phyloP scores from a whole-genome alignment of 2,329 filamentous ascomycete species.

The Anisogramma anomala region DNA sequence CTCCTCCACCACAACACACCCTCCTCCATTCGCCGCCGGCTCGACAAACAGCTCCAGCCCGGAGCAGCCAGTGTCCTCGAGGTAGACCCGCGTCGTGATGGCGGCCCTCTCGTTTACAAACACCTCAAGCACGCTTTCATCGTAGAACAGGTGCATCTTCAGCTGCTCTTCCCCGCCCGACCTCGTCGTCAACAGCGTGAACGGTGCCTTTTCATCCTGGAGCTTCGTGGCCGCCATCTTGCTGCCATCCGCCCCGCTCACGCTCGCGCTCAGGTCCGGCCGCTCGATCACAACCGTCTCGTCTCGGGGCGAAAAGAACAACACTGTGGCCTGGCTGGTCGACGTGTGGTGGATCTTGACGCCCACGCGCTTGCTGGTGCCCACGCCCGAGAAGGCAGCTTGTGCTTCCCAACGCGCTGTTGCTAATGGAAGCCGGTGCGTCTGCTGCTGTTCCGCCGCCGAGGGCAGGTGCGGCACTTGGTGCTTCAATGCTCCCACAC shows the following conservation, averaged over 20 bases:
- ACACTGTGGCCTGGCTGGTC: conserved; percentile 20
- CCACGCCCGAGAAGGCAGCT: conserved; percentile 4
- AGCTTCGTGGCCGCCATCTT: conserved; percentile 17
- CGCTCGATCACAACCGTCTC: conserved; percentile 32
- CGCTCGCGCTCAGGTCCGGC: no score
- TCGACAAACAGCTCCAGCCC: conserved; percentile 21
- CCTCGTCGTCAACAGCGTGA: conserved; percentile 32
- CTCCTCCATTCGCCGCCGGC: neutral
- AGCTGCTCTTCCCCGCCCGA: conserved; percentile 24
- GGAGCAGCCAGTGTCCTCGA: conserved; percentile 11
- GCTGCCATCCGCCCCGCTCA: neutral
- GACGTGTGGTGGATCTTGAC: conserved; percentile 18
- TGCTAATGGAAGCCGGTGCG: neutral
- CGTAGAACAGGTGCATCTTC: conserved; percentile 30
- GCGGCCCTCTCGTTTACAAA: conserved; percentile 33
- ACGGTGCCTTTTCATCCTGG: conserved; percentile 28
- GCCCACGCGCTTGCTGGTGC: conserved; percentile 20
- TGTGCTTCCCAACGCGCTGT: conserved; percentile 11
- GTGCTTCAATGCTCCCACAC: conserved; percentile 8
- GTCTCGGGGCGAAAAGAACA: conserved; percentile 26
- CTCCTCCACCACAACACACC: conserved; percentile 1
- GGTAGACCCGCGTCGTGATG: conserved; percentile 29
- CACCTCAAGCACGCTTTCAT: conserved; percentile 32
- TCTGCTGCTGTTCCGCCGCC: neutral
- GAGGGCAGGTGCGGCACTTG: neutral